Evolutionary conservation across 257 asterid species (phyloP).

Genomic region (Haberlea rhodopensis): DNA sequence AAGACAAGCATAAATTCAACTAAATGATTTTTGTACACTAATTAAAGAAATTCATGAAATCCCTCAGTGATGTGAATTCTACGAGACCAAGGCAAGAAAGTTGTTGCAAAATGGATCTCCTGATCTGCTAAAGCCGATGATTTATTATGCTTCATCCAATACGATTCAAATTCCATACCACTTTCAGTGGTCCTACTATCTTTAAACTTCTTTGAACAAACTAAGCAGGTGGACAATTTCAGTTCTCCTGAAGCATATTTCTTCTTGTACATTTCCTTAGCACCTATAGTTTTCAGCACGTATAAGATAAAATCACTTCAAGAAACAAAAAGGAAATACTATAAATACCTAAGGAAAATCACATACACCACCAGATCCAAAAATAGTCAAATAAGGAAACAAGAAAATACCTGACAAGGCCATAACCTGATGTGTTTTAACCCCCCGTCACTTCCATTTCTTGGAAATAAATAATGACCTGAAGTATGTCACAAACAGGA

Average conservation of each 20-base stretch:
- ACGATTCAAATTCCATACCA: constrained; percentile 66
- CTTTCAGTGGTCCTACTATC: constrained; percentile 28
- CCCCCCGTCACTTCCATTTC: constrained; percentile 74
- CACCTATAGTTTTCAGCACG: constrained; percentile 32
- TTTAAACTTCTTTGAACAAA: constrained; percentile 26
- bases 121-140: constrained; percentile 50
- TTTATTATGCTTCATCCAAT: constrained; percentile 48
- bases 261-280: constrained; percentile 48
- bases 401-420: constrained; percentile 51
- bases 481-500: constrained; percentile 14
- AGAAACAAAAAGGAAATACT: not conserved
- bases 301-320: not conserved
- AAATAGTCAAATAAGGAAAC: not conserved
- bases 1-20: constrained; percentile 20
- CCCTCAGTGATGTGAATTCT: constrained; percentile 66
- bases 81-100: constrained; percentile 75
- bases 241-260: constrained; percentile 29
- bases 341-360: not conserved
- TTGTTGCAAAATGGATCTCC: constrained; percentile 46
- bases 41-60: constrained; percentile 60
- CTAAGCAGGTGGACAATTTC: constrained; percentile 19
- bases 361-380: not conserved
- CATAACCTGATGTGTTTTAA: constrained; percentile 48
- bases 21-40: constrained; percentile 12
- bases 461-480: constrained; percentile 29